phyloP scores from a whole-genome alignment of 148 eudicot genomes.

The Vaccinium macrocarpon region DNA sequence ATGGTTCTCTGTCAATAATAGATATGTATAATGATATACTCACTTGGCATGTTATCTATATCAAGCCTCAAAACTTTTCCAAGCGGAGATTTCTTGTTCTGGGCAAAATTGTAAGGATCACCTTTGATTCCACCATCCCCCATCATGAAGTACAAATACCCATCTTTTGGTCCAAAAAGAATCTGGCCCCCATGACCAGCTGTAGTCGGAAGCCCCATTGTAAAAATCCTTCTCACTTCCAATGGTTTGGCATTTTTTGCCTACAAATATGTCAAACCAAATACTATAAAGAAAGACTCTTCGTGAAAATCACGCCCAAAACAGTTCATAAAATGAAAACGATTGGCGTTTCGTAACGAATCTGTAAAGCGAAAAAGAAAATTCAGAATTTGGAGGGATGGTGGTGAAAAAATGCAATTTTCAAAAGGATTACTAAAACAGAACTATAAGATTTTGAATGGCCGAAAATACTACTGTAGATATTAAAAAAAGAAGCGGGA shows the following conservation, averaged over 20 bases:
- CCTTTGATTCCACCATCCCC: conserved; percentile 78
- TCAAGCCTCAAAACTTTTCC: conserved; percentile 87
- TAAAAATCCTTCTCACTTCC: conserved; percentile 74
- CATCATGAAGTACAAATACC: conserved; percentile 80
- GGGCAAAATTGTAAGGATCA: conserved; percentile 71
- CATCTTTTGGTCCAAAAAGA: conserved; percentile 75
- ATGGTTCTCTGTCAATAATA: background rate
- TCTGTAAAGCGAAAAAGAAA: no score
- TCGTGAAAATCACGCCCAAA: no score
- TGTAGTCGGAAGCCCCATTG: conserved; percentile 76
- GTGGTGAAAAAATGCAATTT: no score
- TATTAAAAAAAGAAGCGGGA: no score
- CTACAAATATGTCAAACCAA: conserved; percentile 26
- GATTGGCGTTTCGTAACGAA: no score
- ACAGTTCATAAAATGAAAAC: background rate
- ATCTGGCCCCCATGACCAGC: conserved; percentile 75
- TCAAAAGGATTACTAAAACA: no score
- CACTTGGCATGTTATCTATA: conserved; percentile 73
- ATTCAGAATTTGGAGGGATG: no score
- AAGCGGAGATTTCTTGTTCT: conserved; percentile 85
- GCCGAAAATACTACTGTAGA: no score
- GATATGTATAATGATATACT: conserved; percentile 24
- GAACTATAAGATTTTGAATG: no score
- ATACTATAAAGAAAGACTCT: background rate
- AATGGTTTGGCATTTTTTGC: conserved; percentile 51